A percentile compares a stretch with the other conserved stretches of the same genome.
Evolutionary conservation across 768 basidiomycete species (phyloP).

Genomic region (Boletus sp.): DNA sequence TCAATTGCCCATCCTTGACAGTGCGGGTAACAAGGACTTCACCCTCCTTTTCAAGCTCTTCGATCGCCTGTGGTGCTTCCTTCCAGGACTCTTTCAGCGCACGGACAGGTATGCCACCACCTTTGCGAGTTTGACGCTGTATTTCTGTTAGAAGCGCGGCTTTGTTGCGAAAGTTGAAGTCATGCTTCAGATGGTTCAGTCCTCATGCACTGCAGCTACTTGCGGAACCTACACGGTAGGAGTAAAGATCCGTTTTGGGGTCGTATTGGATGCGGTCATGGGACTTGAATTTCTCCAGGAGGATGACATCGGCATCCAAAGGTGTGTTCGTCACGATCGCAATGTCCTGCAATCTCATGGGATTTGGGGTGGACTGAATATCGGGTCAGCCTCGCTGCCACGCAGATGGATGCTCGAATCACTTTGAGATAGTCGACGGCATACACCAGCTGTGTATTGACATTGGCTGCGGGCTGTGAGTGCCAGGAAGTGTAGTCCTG

Average conservation of each 20-base stretch:
- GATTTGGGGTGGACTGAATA: slow-evolving; percentile 60
- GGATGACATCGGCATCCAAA: slow-evolving; percentile 62
- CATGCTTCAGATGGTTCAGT: slow-evolving; percentile 52
- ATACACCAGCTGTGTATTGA: slow-evolving; percentile 85
- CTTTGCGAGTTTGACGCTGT: slow-evolving; percentile 77
- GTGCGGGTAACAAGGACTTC: slow-evolving; percentile 87
- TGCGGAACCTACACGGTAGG: slow-evolving; percentile 66
- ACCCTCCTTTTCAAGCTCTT: slow-evolving; percentile 86
- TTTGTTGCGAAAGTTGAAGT: slow-evolving; percentile 83
- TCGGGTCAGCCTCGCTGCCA: slow-evolving; percentile 9
- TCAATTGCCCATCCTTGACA: slow-evolving; percentile 74
- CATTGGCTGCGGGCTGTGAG: slow-evolving; percentile 82
- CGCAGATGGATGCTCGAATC: slow-evolving; percentile 9
- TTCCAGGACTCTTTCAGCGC: slow-evolving; percentile 90
- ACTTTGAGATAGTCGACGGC: slow-evolving; percentile 82
- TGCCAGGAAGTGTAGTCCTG: slow-evolving; percentile 79
- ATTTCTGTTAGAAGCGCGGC: slow-evolving; percentile 81
- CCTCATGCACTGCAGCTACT: background rate
- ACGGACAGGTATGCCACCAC: slow-evolving; percentile 81
- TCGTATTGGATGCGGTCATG: slow-evolving; percentile 82
- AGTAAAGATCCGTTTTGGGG: slow-evolving; percentile 79
- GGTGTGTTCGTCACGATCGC: slow-evolving; percentile 79
- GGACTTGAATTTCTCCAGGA: slow-evolving; percentile 76
- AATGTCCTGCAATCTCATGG: slow-evolving; percentile 85
- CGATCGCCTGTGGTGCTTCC: slow-evolving; percentile 76